Evolutionary conservation across 2,329 filamentous ascomycete genomes (phyloP).

Genomic region (Penicillium sp.): DNA sequence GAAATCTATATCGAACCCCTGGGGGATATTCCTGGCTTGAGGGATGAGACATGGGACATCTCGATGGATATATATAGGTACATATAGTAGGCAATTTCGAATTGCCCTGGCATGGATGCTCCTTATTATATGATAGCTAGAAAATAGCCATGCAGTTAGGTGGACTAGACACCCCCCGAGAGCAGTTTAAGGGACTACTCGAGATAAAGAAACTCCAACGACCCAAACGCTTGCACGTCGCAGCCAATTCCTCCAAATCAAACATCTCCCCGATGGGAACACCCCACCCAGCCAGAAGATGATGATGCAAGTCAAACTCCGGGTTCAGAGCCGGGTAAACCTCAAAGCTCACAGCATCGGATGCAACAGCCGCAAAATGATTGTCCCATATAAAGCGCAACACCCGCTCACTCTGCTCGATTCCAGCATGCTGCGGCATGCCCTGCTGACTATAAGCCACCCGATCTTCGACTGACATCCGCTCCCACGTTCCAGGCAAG

Average conservation of each 20-base stretch:
- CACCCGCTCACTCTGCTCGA: conserved; percentile 42
- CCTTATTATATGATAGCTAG: conserved; percentile 14
- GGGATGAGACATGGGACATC: too few relatives aligned
- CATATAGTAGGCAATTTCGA: background rate
- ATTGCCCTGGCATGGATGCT: background rate
- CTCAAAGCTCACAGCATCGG: conserved; percentile 60
- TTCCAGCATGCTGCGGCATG: conserved; percentile 34
- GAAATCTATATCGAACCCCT: too few relatives aligned
- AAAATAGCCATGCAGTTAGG: conserved; percentile 47
- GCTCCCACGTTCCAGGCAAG: conserved; percentile 33
- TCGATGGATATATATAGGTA: background rate
- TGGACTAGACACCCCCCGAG: conserved; percentile 40
- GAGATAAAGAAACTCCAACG: conserved; percentile 41
- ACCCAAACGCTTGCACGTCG: conserved; percentile 30
- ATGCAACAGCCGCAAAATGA: conserved; percentile 58
- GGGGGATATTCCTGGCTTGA: too few relatives aligned
- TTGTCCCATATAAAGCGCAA: conserved; percentile 60
- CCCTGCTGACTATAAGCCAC: conserved; percentile 30
- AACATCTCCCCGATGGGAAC: conserved; percentile 43
- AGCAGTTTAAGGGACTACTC: conserved; percentile 41
- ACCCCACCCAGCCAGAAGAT: conserved; percentile 38
- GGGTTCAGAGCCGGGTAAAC: conserved; percentile 42
- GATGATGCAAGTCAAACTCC: conserved; percentile 38
- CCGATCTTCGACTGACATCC: conserved; percentile 29
- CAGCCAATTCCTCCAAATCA: conserved; percentile 37